A percentile compares a stretch with the other conserved stretches of the same genome.
phyloP scores from a whole-genome alignment of 2,329 filamentous ascomycete species.

The Thielaviopsis cerberus region DNA sequence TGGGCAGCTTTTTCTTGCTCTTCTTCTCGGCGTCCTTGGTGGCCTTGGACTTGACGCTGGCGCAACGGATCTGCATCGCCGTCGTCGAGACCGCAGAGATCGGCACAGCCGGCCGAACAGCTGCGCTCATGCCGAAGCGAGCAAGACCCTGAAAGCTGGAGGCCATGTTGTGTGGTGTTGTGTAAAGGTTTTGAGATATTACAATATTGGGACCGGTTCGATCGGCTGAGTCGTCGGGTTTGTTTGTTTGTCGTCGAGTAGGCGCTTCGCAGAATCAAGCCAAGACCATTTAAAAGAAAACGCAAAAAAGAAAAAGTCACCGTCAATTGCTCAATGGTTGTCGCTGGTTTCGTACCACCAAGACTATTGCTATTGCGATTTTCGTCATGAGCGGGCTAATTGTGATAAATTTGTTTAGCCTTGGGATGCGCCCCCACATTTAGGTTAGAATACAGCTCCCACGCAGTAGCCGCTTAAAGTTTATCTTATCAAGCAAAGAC shows the following conservation, averaged over 20 bases:
- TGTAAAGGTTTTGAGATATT: not conserved
- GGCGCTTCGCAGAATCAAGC: not conserved
- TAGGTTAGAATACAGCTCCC: not conserved
- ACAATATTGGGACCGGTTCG: not conserved
- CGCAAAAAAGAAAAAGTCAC: not conserved
- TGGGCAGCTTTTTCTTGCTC: conserved; percentile 40
- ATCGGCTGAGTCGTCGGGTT: not conserved
- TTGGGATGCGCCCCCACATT: not conserved
- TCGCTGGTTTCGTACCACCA: not conserved
- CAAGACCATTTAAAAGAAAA: not conserved
- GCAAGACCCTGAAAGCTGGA: conserved; percentile 2
- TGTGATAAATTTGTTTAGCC: conserved; percentile 9
- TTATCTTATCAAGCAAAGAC: conserved; percentile 9
- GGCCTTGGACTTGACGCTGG: conserved; percentile 11
- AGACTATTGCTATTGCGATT: not conserved
- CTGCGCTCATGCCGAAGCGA: conserved; percentile 1
- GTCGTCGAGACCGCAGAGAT: not conserved
- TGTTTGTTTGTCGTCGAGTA: not conserved
- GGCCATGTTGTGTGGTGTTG: conserved; percentile 1
- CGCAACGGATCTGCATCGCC: conserved; percentile 11
- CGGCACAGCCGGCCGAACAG: not conserved
- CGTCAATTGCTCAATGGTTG: not conserved
- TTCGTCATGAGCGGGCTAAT: not conserved
- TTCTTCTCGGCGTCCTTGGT: conserved; percentile 22
- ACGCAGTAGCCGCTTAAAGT: not conserved